Base-by-base conservation (phyloP, 129 eudicot species). In the Silybum marianum region DNA sequence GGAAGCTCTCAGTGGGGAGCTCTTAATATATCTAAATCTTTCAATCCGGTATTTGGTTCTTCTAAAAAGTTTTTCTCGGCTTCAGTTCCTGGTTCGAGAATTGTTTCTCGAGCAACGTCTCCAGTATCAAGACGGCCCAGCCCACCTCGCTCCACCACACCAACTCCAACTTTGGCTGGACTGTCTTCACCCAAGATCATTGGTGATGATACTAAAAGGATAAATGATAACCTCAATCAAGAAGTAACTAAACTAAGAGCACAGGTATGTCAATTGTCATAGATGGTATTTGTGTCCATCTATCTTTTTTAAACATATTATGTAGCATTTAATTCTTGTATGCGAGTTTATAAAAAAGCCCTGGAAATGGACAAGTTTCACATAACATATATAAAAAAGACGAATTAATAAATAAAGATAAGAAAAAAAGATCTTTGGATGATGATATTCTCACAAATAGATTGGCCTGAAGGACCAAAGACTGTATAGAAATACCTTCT, bases 61-160 rank as follows among this genome's bases (percentile, higher is more conserved):
- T 76, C 92, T 12, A 85, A 44, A 66, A 88, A 71, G 80, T 83
- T 84, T 48, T 71, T 84, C 36, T 91, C 93, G 1, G 86, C 86
- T 86, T 89, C 91, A 19, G 90, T 87, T 71, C 91, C 97, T 67
- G 88, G 87, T 75, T 88, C 97, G 12, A 88, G 92, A 86, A 77
- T 90, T 75, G 85, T 78, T 71, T 93, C 97, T 54, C 90, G 90
- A 34, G 88, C 95, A 48, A 76, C 91, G 44, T 96, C 99, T 67
- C 99, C 98, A 9, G 81, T 91, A 34, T 84, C 80, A 7, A 81
- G 82, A 77, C 87, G 87, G 75, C 68, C 86, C 79, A 76, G 86
- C 63, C 85, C 90, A 18, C 76, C 85, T 76, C 84, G 78, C n/a
- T 83, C 95, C 39, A 82, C 88, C 58, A 89, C 80, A 16, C 76